Percentiles rank a stretch among this genome's conserved stretches.
phyloP scores from a whole-genome alignment of 768 basidiomycete species.

The Boletus sp. region DNA sequence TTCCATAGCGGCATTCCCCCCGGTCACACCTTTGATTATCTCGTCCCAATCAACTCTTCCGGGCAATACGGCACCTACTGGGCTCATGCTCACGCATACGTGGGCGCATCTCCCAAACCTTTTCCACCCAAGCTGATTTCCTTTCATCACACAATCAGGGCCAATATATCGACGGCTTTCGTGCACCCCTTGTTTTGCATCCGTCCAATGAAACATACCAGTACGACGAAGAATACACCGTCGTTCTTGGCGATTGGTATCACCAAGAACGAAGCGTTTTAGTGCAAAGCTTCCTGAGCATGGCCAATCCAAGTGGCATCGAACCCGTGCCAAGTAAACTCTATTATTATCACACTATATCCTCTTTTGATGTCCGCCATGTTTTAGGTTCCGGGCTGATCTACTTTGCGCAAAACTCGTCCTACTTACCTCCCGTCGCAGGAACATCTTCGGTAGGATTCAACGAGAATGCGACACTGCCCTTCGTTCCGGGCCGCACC shows the following conservation, averaged over 20 bases:
- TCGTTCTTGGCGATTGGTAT: slow-evolving; percentile 91
- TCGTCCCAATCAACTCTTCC: slow-evolving; percentile 63
- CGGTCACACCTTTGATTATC: slow-evolving; percentile 67
- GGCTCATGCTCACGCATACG: slow-evolving; percentile 67
- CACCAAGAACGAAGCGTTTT: slow-evolving; percentile 69
- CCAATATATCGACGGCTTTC: slow-evolving; percentile 90
- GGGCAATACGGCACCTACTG: slow-evolving; percentile 81
- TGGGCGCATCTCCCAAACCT: background rate
- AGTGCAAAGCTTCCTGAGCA: slow-evolving; percentile 61
- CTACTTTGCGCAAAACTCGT: slow-evolving; percentile 74
- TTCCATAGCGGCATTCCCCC: slow-evolving; percentile 68
- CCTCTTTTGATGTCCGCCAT: background rate
- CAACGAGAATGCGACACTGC: slow-evolving; percentile 82
- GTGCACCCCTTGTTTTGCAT: slow-evolving; percentile 81
- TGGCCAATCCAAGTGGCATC: slow-evolving; percentile 75
- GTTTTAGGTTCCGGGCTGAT: slow-evolving; percentile 69
- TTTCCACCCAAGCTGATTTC: background rate
- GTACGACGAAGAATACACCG: slow-evolving; percentile 90
- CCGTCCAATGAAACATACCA: slow-evolving; percentile 58
- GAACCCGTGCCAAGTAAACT: slow-evolving; percentile 82
- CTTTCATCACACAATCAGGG: slow-evolving; percentile 41
- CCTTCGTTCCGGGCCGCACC: slow-evolving; percentile 81
- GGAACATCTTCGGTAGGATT: slow-evolving; percentile 68
- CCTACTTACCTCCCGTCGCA: slow-evolving; percentile 61
- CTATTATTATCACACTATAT: background rate